A percentile compares a stretch with the other conserved stretches of the same genome.
Conservation (phyloP, 83 land plant genomes). For the Picea abies region DNA sequence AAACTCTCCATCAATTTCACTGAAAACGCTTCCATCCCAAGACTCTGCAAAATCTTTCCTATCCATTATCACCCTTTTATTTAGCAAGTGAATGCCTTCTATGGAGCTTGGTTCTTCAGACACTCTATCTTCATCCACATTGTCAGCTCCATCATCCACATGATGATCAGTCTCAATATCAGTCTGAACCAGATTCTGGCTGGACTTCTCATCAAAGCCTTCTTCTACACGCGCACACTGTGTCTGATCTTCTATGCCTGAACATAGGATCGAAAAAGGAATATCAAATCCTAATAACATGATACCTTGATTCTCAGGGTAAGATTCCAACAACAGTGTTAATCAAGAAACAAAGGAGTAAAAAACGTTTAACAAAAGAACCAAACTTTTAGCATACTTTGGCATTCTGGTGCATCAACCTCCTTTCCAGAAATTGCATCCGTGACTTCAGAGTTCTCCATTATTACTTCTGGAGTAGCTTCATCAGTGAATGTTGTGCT, state of each 20-base stretch:
- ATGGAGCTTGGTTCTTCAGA: slow-evolving; percentile 56
- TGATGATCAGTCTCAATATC: slow-evolving; percentile 7
- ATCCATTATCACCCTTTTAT: slow-evolving; percentile 39
- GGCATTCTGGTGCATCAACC: neutral
- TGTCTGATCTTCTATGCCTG: slow-evolving; percentile 9
- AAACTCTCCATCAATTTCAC: slow-evolving; percentile 50
- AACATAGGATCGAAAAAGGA: neutral
- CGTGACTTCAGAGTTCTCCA: neutral
- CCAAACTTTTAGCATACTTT: slow-evolving; percentile 3
- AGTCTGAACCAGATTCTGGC: slow-evolving; percentile 2
- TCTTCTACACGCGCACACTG: neutral
- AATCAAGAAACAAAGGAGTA: neutral
- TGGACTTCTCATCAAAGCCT: neutral
- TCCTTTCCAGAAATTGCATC: neutral
- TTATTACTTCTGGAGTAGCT: neutral
- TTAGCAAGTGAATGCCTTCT: slow-evolving; percentile 25
- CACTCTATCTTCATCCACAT: slow-evolving; percentile 49
- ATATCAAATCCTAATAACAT: neutral
- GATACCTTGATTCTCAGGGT: neutral
- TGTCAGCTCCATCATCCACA: slow-evolving; percentile 23
- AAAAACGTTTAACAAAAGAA: neutral
- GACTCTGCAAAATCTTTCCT: slow-evolving; percentile 49
- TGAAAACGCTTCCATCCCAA: slow-evolving; percentile 58
- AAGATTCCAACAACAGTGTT: neutral
- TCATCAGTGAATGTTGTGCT: neutral